Evolutionary conservation across 208 protist species (phyloP), one percentile per base, ranked within the genome.

Genomic region (Acanthamoeba lenticulata): DNA sequence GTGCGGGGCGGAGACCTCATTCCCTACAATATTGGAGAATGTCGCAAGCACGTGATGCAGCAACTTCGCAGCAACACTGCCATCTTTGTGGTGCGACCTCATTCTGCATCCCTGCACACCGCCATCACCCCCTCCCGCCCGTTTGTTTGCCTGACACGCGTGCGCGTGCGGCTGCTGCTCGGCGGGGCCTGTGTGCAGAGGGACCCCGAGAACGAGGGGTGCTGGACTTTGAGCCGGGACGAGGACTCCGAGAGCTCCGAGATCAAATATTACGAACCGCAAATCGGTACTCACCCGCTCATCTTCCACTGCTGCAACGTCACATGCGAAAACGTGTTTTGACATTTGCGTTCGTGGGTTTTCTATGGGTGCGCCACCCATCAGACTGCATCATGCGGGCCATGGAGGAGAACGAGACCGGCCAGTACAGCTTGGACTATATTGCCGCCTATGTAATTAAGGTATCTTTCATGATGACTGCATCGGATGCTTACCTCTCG

Each of bases 361-460:
- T n/a, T n/a, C n/a, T n/a, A n/a, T n/a, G n/a, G n/a, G n/a, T n/a
- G 49, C 49, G 13, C 32, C 62, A 2, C 27, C 40, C 4, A 49
- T 3, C 29, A 89, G 81, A 89, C 29, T 89, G 81, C 52, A 65
- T 89, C n/a, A 89, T 89, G 44, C 81, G 52, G 17, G 81, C 81
- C 5, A 89, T 89, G 44, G 47, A 65, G 52, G 44, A 36, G 40
- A 89, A 45, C 52, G 81, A 55, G 29, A 89, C 32, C 32, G 81
- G 81, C 3, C 32, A 65, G 21, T 89, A 36, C 47, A 89, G 32
- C 62, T 34, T 89, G 81, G 81, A 89, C 36, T 67, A 89, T 32
- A 89, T 89, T 7, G 11, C 81, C 38, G 52, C 81, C 15, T 89
- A 67, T 65, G 81, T 89, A 60, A 67, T 89, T 55, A 89, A 89